Evolutionary conservation across 1,139 yeast genomes (phyloP).

Genomic region (Zygoascus meyerae): DNA sequence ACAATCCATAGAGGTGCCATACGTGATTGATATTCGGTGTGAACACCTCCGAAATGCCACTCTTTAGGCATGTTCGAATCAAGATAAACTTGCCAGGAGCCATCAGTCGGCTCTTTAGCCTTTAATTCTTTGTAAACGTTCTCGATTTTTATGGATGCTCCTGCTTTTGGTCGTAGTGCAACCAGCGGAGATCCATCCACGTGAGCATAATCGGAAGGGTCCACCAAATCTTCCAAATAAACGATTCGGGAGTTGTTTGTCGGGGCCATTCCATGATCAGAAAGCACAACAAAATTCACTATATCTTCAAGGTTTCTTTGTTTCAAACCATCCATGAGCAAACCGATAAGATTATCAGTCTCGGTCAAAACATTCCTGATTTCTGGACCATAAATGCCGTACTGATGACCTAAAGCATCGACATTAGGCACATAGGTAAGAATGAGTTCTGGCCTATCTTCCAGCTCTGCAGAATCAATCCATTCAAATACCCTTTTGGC

Average conservation of each 20-base stretch:
- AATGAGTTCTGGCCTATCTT: conserved; percentile 66
- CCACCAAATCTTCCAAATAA: conserved; percentile 63
- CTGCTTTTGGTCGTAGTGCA: conserved; percentile 58
- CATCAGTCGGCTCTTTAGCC: conserved; percentile 27
- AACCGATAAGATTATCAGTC: conserved; percentile 61
- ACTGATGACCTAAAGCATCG: conserved; percentile 66
- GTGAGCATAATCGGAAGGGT: conserved; percentile 48
- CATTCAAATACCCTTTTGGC: conserved; percentile 53
- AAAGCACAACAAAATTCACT: conserved; percentile 69
- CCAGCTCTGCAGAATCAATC: conserved; percentile 49
- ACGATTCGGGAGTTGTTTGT: conserved; percentile 60
- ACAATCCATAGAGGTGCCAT: conserved; percentile 82
- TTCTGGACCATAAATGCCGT: conserved; percentile 60
- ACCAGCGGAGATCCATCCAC: conserved; percentile 87
- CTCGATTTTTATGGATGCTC: conserved; percentile 28
- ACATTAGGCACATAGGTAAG: conserved; percentile 76
- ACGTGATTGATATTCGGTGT: conserved; percentile 48
- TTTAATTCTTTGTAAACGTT: conserved; percentile 38
- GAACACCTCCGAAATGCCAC: conserved; percentile 60
- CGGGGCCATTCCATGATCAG: conserved; percentile 95
- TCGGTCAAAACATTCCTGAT: conserved; percentile 49
- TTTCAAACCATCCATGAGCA: conserved; percentile 44
- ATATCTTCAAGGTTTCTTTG: conserved; percentile 54
- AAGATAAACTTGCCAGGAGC: conserved; percentile 45
- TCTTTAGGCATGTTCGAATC: conserved; percentile 57